A percentile compares a stretch with the other conserved stretches of the same genome.
Conservation (phyloP, 1,139 yeast genomes). For the Nakaseomyces kungkrabaensis region DNA sequence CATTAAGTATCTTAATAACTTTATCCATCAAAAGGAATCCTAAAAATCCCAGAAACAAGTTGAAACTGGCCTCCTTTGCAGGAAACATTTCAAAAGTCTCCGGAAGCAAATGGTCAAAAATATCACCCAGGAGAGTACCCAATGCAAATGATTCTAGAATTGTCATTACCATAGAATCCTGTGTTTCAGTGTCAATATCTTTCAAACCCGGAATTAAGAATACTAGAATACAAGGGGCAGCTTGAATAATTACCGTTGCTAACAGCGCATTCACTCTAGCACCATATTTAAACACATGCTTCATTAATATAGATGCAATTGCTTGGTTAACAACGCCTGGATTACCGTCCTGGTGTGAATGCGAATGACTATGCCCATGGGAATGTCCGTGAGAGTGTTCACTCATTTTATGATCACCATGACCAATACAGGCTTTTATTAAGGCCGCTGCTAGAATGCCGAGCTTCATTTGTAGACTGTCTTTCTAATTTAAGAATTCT, state of each 20-base stretch:
- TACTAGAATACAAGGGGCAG: conserved; percentile 49
- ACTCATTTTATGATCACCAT: background rate
- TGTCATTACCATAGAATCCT: conserved; percentile 36
- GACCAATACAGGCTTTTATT: background rate
- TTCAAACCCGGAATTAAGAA: conserved; percentile 39
- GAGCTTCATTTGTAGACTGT: background rate
- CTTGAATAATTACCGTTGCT: conserved; percentile 53
- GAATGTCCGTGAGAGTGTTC: background rate
- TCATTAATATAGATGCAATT: conserved; percentile 3
- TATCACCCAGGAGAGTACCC: conserved; percentile 63
- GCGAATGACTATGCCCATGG: background rate
- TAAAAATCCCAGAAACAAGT: conserved; percentile 47
- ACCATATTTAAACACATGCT: conserved; percentile 13
- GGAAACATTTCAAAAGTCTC: conserved; percentile 28
- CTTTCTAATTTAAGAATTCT: background rate
- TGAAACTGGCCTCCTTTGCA: conserved; percentile 31
- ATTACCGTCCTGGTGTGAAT: background rate
- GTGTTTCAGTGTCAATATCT: conserved; percentile 30
- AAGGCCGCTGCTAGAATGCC: background rate
- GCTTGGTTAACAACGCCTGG: background rate
- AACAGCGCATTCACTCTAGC: conserved; percentile 43
- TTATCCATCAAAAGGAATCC: conserved; percentile 50
- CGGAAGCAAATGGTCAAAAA: conserved; percentile 55
- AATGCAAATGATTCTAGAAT: conserved; percentile 55
- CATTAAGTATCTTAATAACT: conserved; percentile 38